Evolutionary conservation across 2,329 filamentous ascomycete species (phyloP).

Genomic region (Mollisiaceae sp.): DNA sequence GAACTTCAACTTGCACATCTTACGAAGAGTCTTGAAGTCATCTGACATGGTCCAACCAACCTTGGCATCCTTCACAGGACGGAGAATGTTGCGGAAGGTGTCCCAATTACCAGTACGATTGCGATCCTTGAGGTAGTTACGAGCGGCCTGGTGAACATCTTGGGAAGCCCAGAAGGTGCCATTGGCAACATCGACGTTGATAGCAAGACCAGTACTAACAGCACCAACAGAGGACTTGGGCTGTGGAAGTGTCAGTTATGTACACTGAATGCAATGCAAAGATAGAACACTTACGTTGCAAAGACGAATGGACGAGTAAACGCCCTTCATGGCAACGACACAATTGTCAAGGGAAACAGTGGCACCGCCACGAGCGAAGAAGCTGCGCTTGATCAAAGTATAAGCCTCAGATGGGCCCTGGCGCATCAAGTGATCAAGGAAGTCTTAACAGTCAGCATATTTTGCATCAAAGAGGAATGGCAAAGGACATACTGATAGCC

Average conservation of each 20-base stretch:
- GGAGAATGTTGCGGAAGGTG: slow-evolving; percentile 33
- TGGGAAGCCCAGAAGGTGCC: slow-evolving; percentile 78
- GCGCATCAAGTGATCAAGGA: slow-evolving; percentile 87
- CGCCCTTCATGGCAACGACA: slow-evolving; percentile 84
- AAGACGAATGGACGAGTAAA: slow-evolving; percentile 84
- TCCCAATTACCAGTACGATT: slow-evolving; percentile 35
- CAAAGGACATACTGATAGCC: slow-evolving; percentile 66
- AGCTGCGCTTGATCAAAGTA: slow-evolving; percentile 78
- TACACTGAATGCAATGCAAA: slow-evolving; percentile 1
- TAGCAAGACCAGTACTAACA: slow-evolving; percentile 64
- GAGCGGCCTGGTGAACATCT: slow-evolving; percentile 44
- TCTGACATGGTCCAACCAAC: slow-evolving; percentile 47
- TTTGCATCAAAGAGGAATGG: slow-evolving; percentile 2
- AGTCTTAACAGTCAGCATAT: slow-evolving; percentile 53
- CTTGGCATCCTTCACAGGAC: slow-evolving; percentile 27
- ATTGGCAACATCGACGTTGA: slow-evolving; percentile 93
- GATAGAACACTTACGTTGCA: slow-evolving; percentile 56
- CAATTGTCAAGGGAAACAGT: slow-evolving; percentile 61
- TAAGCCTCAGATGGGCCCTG: slow-evolving; percentile 74
- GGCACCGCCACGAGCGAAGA: slow-evolving; percentile 59
- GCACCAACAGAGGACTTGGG: slow-evolving; percentile 31
- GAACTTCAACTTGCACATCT: slow-evolving; percentile 61
- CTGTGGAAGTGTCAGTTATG: slow-evolving; percentile 26
- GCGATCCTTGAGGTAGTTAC: slow-evolving; percentile 38
- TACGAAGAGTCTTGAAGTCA: slow-evolving; percentile 59